phyloP scores from a whole-genome alignment of 192 early-diverging fungal genomes.

The Backusella morwellensis region DNA sequence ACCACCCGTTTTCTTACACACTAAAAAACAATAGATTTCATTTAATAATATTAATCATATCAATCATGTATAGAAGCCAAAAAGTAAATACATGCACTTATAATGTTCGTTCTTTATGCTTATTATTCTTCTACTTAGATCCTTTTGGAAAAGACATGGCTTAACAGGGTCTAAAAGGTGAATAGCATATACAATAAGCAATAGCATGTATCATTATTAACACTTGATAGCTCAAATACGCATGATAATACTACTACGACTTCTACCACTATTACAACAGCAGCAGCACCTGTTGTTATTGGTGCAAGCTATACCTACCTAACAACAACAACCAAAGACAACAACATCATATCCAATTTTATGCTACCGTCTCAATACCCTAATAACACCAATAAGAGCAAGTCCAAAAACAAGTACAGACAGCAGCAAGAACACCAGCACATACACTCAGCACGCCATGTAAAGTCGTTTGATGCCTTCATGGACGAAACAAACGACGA shows the following conservation, averaged over 20 bases:
- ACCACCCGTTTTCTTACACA: neutral
- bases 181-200: neutral
- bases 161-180: neutral
- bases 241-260: slow-evolving; percentile 28
- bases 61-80: neutral
- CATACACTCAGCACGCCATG: slow-evolving; percentile 8
- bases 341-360: neutral
- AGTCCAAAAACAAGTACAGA: neutral
- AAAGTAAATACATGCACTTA: neutral
- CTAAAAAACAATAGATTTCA: neutral
- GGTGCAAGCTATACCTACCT: slow-evolving; percentile 42
- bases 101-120: neutral
- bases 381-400: neutral
- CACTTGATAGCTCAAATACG: slow-evolving; percentile 7
- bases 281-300: slow-evolving; percentile 5
- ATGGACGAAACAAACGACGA: slow-evolving; percentile 42
- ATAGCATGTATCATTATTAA: neutral
- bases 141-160: neutral
- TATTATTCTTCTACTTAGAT: neutral
- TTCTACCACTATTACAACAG: too few relatives aligned
- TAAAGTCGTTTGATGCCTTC: slow-evolving; percentile 37
- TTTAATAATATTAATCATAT: neutral
- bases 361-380: slow-evolving; percentile 3
- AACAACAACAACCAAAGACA: neutral
- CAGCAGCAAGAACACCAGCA: neutral